A percentile compares a stretch with the other conserved stretches of the same genome.
phyloP scores from a whole-genome alignment of 73 alveolate genomes.

The Loxodes magnus region DNA sequence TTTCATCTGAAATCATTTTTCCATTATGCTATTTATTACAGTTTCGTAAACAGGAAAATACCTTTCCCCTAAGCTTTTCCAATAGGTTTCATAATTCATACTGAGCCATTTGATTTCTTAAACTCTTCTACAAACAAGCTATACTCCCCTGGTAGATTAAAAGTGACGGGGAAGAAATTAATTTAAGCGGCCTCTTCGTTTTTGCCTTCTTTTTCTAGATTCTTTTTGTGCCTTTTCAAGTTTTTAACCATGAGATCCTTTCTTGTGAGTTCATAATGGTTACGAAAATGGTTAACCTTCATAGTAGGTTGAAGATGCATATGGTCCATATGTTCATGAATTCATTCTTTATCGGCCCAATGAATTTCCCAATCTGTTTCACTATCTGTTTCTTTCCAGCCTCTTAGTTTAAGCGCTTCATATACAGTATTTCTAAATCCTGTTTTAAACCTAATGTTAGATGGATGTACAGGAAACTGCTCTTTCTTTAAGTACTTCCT shows the following conservation, averaged over 20 bases:
- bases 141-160: conserved; percentile 97
- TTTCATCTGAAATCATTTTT: conserved; percentile 91
- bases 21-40: conserved; percentile 87
- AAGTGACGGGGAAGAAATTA: conserved; percentile 95
- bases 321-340: conserved; percentile 89
- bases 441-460: conserved; percentile 87
- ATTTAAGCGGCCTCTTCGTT: conserved; percentile 80
- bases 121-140: conserved; percentile 99
- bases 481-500: conserved; percentile 86
- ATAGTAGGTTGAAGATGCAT: conserved; percentile 83
- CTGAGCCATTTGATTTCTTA: conserved; percentile 86
- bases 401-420: conserved; percentile 85
- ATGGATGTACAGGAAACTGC: conserved; percentile 69
- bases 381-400: conserved; percentile 89
- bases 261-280: conserved; percentile 92
- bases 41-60: conserved; percentile 94
- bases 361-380: conserved; percentile 93
- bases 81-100: conserved; percentile 99
- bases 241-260: conserved; percentile 97
- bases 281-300: conserved; percentile 93
- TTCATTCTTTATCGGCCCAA: conserved; percentile 97
- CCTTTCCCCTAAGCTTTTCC: conserved; percentile 97
- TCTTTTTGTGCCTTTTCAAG: conserved; percentile 84
- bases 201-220: conserved; percentile 91
- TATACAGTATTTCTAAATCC: conserved; percentile 86